Evolutionary conservation across 2,329 filamentous ascomycete genomes (phyloP), one percentile per base, ranked within the genome.

Genomic region (Fusarium lateritium): DNA sequence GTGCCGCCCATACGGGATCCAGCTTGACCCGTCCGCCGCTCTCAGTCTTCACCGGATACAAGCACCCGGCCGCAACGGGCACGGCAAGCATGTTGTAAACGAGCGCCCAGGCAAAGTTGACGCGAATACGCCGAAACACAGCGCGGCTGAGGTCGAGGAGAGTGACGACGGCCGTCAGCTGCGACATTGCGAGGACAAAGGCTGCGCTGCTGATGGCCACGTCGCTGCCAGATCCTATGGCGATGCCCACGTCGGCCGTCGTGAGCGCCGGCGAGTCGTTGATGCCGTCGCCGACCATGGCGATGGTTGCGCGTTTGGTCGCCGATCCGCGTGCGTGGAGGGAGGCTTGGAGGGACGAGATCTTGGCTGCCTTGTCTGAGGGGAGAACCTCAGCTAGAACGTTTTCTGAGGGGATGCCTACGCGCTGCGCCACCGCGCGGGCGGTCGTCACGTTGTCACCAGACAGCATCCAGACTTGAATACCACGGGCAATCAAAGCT

Each of bases 371-470:
- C 80, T 98, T 98, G 71, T 96, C 87, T 19, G 91, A 89, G 0
- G 95, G 94, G 13, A 97, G 87, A 6, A 97, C 94, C 68, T 93
- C 93, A 13, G 94, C 94, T 66, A 97, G 92, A 69, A 98, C 91
- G 76, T 97, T 92, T 56, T 84, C 81, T 1, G 83, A 74, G 0
- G 89, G 86, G 68, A 98, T 97, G 22, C 93, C 93, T 19, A 97
- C 84, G 73, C 88, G 88, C 3, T 84, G 81, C 2, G 92, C 94
- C 4, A 98, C 93, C 0, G 94, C 93, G 21, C 86, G 84, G 3
- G 94, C 94, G 1, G 94, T 98, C n/a, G 84, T 89, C n/a, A 84
- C 82, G 75, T 97, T 97, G 82, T 98, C 94, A 31, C 94, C 94
- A 0, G 94, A 97, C 38, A 97, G 89, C 93, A 98, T 97, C 89